Evolutionary conservation across 1,139 yeast genomes (phyloP).

Genomic region (Pichia inconspicua): DNA sequence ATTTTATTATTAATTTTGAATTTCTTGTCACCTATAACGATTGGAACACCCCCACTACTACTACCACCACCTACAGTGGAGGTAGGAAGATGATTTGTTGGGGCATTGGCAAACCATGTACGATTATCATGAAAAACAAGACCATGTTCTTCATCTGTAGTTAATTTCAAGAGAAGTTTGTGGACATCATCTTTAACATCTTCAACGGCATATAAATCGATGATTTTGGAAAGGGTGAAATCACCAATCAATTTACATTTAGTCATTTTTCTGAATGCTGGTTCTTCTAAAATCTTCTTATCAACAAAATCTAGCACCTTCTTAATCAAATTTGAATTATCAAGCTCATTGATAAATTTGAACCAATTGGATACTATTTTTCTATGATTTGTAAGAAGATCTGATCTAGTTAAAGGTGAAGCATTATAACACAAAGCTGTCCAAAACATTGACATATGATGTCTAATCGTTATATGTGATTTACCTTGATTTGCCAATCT

Average conservation of each 20-base stretch:
- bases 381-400: slow-evolving; percentile 48
- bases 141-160: slow-evolving; percentile 51
- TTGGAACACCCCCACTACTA: slow-evolving; percentile 29
- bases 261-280: slow-evolving; percentile 54
- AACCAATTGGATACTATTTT: slow-evolving; percentile 58
- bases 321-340: slow-evolving; percentile 38
- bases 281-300: slow-evolving; percentile 48
- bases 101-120: slow-evolving; percentile 35
- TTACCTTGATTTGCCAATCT: slow-evolving; percentile 29
- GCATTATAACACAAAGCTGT: slow-evolving; percentile 42
- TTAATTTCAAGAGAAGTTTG: slow-evolving; percentile 42
- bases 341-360: slow-evolving; percentile 52
- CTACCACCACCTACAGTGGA: slow-evolving; percentile 19
- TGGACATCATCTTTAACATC: slow-evolving; percentile 31
- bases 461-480: slow-evolving; percentile 41
- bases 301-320: slow-evolving; percentile 43
- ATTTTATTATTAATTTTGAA: slow-evolving; percentile 62
- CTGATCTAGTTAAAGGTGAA: slow-evolving; percentile 51
- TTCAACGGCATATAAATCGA: slow-evolving; percentile 40
- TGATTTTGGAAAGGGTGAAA: slow-evolving; percentile 55
- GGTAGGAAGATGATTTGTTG: slow-evolving; percentile 1
- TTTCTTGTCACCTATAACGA: slow-evolving; percentile 32
- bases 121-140: slow-evolving; percentile 55
- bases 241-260: slow-evolving; percentile 78
- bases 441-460: slow-evolving; percentile 56